phyloP scores from a whole-genome alignment of 306 rosid species.

The Prunus padus region DNA sequence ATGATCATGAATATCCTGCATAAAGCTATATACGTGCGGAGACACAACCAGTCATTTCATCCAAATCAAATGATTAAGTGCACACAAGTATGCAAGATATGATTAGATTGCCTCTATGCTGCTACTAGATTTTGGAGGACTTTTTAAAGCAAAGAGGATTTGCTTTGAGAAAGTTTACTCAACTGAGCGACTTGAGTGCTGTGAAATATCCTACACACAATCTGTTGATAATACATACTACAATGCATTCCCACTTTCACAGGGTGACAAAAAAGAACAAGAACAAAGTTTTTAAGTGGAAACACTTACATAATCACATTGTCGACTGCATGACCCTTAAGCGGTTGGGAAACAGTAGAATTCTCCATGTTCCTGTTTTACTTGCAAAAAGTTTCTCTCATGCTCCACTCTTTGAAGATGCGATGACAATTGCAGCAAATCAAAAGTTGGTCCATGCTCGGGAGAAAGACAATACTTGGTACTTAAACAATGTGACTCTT shows the following conservation, averaged over 20 bases:
- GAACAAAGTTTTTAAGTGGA: constrained; percentile 8
- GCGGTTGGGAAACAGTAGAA: constrained; percentile 42
- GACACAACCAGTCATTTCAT: constrained; percentile 1
- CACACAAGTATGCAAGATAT: background rate
- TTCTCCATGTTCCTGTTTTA: constrained; percentile 54
- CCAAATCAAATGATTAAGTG: no score
- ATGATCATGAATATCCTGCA: background rate
- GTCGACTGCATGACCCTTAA: constrained; percentile 32
- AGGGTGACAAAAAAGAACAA: constrained; percentile 10
- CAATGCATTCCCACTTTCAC: background rate
- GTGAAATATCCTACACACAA: background rate
- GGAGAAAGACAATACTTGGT: constrained; percentile 31
- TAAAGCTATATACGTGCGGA: background rate
- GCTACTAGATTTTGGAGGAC: background rate
- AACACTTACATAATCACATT: constrained; percentile 35
- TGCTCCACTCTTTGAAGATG: constrained; percentile 80
- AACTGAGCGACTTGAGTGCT: background rate
- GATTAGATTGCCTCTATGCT: background rate
- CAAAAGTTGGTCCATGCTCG: constrained; percentile 50
- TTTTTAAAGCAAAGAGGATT: background rate
- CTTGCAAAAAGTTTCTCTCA: constrained; percentile 49
- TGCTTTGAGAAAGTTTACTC: background rate
- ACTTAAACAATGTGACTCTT: constrained; percentile 22
- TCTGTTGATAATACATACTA: background rate
- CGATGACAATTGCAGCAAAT: constrained; percentile 68